Conservation (phyloP, 345 rosid species). For the Orychophragmus violaceus region DNA sequence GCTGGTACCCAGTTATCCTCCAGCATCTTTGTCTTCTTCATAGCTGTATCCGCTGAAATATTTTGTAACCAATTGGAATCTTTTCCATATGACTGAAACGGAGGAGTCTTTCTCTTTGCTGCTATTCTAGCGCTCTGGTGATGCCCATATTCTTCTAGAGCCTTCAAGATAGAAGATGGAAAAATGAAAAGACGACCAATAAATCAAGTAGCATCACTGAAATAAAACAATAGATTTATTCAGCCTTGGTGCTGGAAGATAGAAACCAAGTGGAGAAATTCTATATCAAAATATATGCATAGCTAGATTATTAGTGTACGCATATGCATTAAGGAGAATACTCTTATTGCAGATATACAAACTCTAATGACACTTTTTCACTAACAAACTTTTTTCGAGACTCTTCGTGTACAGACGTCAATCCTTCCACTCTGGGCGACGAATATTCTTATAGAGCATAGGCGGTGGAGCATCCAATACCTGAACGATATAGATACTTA, state of each 20-base stretch:
- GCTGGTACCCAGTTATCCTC: too few species aligned
- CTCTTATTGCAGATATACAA: conserved; percentile 16
- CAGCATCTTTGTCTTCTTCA: too few species aligned
- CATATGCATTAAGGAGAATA: not conserved
- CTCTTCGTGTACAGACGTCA: conserved; percentile 50
- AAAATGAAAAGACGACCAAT: too few species aligned
- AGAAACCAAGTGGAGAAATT: not conserved
- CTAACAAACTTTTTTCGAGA: conserved; percentile 51
- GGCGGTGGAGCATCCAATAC: conserved; percentile 64
- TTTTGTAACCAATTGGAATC: too few species aligned
- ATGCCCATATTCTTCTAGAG: conserved; percentile 58
- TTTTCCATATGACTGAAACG: conserved; percentile 31
- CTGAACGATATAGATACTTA: conserved; percentile 37
- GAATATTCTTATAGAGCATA: conserved; percentile 47
- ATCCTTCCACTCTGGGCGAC: conserved; percentile 37
- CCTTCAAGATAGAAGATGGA: too few species aligned
- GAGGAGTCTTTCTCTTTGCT: conserved; percentile 39
- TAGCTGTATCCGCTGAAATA: too few species aligned
- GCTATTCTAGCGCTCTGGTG: conserved; percentile 78
- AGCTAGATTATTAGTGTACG: too few species aligned
- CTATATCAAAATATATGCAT: too few species aligned
- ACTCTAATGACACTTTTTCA: conserved; percentile 74
- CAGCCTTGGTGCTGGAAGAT: not conserved
- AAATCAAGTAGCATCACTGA: not conserved
- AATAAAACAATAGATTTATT: not conserved